A percentile compares a stretch with the other conserved stretches of the same genome.
phyloP scores from a whole-genome alignment of 768 basidiomycete genomes.

The Auricularia cornea region DNA sequence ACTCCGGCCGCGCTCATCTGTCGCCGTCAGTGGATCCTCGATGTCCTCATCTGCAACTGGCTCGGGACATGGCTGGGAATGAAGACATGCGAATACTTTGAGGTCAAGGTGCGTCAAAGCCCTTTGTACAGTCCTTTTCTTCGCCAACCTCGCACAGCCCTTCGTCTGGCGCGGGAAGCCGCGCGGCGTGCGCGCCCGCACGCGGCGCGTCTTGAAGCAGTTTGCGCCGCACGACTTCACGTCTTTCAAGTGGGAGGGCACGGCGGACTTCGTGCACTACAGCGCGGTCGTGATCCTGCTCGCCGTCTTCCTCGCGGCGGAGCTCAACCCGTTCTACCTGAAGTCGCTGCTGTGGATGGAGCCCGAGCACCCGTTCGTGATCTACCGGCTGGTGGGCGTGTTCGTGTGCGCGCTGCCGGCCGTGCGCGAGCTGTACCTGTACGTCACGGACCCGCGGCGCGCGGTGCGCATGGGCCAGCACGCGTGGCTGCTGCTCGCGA shows the following conservation, averaged over 20 bases:
- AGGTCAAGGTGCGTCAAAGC: conserved; percentile 87
- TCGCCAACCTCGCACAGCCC: conserved; percentile 37
- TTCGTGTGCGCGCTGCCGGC: conserved; percentile 85
- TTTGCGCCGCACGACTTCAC: conserved; percentile 87
- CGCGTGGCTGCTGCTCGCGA: conserved; percentile 78
- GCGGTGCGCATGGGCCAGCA: conserved; percentile 88
- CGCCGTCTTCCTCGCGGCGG: conserved; percentile 72
- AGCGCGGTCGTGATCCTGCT: conserved; percentile 66
- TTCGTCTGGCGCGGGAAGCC: conserved; percentile 84
- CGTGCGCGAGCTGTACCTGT: conserved; percentile 69
- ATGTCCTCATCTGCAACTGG: conserved; percentile 86
- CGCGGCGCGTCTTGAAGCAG: conserved; percentile 69
- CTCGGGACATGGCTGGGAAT: conserved; percentile 78
- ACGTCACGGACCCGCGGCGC: conserved; percentile 35
- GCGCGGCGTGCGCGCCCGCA: conserved; percentile 69
- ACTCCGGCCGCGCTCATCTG: neutral
- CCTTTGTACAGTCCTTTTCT: neutral
- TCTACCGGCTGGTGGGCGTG: conserved; percentile 59
- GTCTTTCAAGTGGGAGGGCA: conserved; percentile 78
- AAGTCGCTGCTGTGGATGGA: conserved; percentile 87
- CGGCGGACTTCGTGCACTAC: conserved; percentile 69
- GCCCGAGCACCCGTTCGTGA: conserved; percentile 80
- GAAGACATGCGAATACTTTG: conserved; percentile 80
- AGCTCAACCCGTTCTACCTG: conserved; percentile 82
- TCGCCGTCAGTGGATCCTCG: conserved; percentile 64